phyloP scores from a whole-genome alignment of 768 basidiomycete genomes.

The Rhizopogon rudus region DNA sequence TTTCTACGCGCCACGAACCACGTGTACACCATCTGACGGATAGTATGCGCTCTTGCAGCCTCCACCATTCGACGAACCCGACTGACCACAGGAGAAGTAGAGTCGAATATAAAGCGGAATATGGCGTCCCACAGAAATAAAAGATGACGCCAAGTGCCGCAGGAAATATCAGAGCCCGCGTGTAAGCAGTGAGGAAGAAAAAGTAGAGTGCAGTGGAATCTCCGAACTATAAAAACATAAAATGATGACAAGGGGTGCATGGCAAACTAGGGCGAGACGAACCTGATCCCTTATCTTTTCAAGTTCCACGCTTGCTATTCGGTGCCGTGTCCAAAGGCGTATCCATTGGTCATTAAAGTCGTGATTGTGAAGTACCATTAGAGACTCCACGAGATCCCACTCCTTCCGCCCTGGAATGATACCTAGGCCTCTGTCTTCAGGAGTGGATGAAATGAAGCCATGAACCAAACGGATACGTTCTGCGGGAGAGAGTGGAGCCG shows the following conservation, averaged over 20 bases:
- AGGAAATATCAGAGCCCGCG: slow-evolving; percentile 72
- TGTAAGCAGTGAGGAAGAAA: slow-evolving; percentile 81
- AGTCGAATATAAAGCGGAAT: slow-evolving; percentile 72
- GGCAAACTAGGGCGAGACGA: slow-evolving; percentile 11
- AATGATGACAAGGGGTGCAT: not conserved
- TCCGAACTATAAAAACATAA: slow-evolving; percentile 49
- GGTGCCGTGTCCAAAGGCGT: slow-evolving; percentile 62
- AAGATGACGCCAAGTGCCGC: slow-evolving; percentile 64
- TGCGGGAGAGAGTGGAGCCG: slow-evolving; percentile 50
- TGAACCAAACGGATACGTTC: slow-evolving; percentile 82
- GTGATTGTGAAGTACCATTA: slow-evolving; percentile 83
- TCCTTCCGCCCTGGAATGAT: slow-evolving; percentile 65
- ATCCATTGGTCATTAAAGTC: slow-evolving; percentile 80
- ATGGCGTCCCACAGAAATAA: slow-evolving; percentile 67
- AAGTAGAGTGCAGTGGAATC: slow-evolving; percentile 86
- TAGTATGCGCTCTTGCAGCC: slow-evolving; percentile 78
- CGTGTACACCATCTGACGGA: slow-evolving; percentile 79
- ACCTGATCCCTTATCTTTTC: slow-evolving; percentile 71
- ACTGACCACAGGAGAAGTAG: slow-evolving; percentile 82
- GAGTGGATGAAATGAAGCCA: slow-evolving; percentile 61
- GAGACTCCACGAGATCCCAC: slow-evolving; percentile 78
- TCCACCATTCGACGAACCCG: slow-evolving; percentile 89
- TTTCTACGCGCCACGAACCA: slow-evolving; percentile 74
- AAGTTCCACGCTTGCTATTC: slow-evolving; percentile 60
- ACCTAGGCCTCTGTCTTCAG: slow-evolving; percentile 79